These are phyloP conservation scores for Xylariaceae sp. DNA, from an alignment of 2,329 filamentous ascomycete species.

Conservation along the genomic window DNA sequence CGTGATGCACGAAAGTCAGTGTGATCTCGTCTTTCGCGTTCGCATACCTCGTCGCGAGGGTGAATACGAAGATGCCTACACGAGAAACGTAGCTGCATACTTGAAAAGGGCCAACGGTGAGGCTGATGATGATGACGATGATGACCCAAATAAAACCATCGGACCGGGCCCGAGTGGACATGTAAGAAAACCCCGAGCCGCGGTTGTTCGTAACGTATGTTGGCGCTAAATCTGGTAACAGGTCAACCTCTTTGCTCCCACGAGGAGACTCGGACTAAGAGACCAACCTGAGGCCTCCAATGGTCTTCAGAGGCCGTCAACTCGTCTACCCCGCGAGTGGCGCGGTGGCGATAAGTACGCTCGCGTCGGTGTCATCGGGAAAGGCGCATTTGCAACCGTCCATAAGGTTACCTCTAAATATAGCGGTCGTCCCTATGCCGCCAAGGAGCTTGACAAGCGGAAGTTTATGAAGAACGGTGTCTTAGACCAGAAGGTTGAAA, in stretches of 20 bases:
- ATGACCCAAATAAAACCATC: constrained; percentile 39
- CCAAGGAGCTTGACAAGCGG: constrained; percentile 91
- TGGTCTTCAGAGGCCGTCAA: constrained; percentile 30
- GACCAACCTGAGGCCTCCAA: constrained; percentile 19
- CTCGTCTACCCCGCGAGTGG: constrained; percentile 59
- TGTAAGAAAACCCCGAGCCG: constrained; percentile 28
- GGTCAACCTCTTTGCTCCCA: constrained; percentile 30
- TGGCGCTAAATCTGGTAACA: constrained; percentile 19
- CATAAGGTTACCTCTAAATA: constrained; percentile 84
- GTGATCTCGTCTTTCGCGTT: constrained; percentile 75
- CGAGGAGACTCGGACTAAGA: constrained; percentile 12
- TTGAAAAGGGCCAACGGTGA: constrained; percentile 39
- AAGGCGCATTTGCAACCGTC: constrained; percentile 91
- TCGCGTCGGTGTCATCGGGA: constrained; percentile 73
- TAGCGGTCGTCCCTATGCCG: constrained; percentile 77
- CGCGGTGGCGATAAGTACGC: constrained; percentile 81
- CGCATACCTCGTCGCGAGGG: constrained; percentile 74
- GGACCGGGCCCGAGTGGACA: constrained; percentile 44
- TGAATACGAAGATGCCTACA: constrained; percentile 58
- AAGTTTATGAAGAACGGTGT: constrained; percentile 90
- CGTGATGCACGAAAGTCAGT: constrained; percentile 44
- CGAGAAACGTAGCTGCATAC: constrained; percentile 63
- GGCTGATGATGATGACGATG: constrained; percentile 29
- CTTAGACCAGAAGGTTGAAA: constrained; percentile 86
- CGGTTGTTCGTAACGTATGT: background rate